Percentiles rank a stretch among this genome's conserved stretches.
These are phyloP conservation scores for Trametes coccinea DNA, from an alignment of 768 basidiomycete genomes.

Conservation along the genomic window DNA sequence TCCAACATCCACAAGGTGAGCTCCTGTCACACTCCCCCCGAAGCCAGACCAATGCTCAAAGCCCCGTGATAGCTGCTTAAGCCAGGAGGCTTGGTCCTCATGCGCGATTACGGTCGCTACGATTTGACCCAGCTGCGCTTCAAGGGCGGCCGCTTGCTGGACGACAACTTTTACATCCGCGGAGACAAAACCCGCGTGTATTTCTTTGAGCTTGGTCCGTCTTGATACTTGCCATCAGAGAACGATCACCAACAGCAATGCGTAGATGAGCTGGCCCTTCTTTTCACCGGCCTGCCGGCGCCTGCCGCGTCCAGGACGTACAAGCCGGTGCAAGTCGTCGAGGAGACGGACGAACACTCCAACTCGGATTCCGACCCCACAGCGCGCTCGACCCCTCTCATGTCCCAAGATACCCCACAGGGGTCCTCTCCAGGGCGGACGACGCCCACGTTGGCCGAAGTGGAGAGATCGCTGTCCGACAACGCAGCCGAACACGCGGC, in stretches of 20 bases:
- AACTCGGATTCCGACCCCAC: constrained; percentile 1
- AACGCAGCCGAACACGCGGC: not conserved
- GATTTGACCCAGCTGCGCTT: constrained; percentile 95
- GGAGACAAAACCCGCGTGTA: constrained; percentile 98
- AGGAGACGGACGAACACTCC: constrained; percentile 8
- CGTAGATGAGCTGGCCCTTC: constrained; percentile 73
- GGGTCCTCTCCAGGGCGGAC: not conserved
- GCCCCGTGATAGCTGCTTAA: constrained; percentile 69
- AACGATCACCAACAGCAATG: not conserved
- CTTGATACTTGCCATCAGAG: too few relatives aligned
- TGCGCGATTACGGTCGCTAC: constrained; percentile 94
- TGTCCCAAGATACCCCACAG: not conserved
- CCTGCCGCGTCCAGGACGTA: constrained; percentile 25
- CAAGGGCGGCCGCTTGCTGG: constrained; percentile 82
- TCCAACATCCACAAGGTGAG: constrained; percentile 73
- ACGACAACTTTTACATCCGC: constrained; percentile 93
- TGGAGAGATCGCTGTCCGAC: not conserved
- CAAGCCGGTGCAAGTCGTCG: constrained; percentile 2
- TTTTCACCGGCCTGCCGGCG: constrained; percentile 69
- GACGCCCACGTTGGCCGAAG: not conserved
- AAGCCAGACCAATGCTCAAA: not conserved
- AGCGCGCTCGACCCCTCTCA: not conserved
- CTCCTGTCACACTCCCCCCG: not conserved
- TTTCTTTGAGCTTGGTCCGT: constrained; percentile 84
- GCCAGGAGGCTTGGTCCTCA: constrained; percentile 79